Conservation (phyloP, 1,284 basidiomycete species). For the Gastroboletus turbinatus region DNA sequence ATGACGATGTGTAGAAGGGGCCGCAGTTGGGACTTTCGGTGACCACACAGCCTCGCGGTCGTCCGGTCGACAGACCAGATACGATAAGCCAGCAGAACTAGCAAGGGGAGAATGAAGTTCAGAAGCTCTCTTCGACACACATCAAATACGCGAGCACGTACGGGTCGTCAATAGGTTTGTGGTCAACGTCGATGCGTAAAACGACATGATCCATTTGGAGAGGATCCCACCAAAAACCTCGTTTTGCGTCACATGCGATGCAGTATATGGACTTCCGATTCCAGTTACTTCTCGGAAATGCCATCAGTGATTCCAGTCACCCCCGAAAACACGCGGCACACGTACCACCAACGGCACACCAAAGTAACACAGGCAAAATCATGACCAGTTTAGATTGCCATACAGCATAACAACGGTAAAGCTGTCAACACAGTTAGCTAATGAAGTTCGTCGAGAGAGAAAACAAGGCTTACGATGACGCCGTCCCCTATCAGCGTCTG, state of each 20-base stretch:
- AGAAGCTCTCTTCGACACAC: neutral
- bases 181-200: conserved; percentile 6
- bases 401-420: conserved; percentile 14
- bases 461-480: conserved; percentile 9
- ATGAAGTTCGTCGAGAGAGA: neutral
- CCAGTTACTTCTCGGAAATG: conserved; percentile 7
- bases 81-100: conserved; percentile 6
- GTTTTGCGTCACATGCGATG: neutral
- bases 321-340: too few relatives aligned
- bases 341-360: conserved; percentile 14
- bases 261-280: conserved; percentile 1
- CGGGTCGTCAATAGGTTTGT: conserved; percentile 15
- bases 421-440: neutral
- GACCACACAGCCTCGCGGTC: neutral
- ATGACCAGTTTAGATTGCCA: conserved; percentile 14
- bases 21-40: neutral
- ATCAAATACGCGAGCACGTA: neutral
- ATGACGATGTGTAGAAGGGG: conserved; percentile 5
- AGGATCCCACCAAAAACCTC: conserved; percentile 6
- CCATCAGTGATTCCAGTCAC: neutral
- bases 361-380: conserved; percentile 14
- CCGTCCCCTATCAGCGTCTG: conserved; percentile 35
- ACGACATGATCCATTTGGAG: conserved; percentile 9
- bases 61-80: neutral
- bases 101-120: neutral